phyloP scores from a whole-genome alignment of 2,329 filamentous ascomycete species.

The Saccharata proteae region DNA sequence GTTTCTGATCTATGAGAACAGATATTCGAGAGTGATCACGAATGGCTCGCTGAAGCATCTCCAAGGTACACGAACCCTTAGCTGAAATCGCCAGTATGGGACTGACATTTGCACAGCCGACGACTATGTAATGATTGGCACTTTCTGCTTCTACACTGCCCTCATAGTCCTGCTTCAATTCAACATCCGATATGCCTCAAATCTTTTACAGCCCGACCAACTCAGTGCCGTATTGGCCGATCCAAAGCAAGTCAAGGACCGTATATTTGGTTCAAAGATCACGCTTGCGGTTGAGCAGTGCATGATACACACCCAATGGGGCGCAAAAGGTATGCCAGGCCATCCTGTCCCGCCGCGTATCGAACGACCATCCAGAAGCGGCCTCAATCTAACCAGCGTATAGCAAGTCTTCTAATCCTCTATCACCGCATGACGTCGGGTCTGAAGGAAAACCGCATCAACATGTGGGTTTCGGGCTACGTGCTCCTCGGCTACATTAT shows the following conservation, averaged over 20 bases:
- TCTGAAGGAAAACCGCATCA: constrained; percentile 6
- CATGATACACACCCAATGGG: constrained; percentile 10
- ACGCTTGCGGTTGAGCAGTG: constrained; percentile 22
- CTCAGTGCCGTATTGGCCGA: constrained; percentile 8
- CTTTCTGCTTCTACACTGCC: constrained; percentile 9
- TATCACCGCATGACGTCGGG: constrained; percentile 8
- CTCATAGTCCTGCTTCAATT: constrained; percentile 11
- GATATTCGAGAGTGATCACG: constrained; percentile 9
- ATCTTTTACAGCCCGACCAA: constrained; percentile 8
- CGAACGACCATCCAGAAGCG: not conserved
- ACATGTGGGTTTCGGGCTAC: constrained; percentile 10
- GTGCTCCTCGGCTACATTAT: constrained; percentile 9
- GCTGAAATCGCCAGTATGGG: too few species aligned
- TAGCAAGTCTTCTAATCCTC: constrained; percentile 6
- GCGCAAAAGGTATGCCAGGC: constrained; percentile 5
- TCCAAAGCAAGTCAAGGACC: constrained; percentile 17
- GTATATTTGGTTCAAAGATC: constrained; percentile 25
- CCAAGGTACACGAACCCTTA: not conserved
- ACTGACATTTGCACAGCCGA: constrained; percentile 1
- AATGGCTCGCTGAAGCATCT: constrained; percentile 5
- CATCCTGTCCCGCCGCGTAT: not conserved
- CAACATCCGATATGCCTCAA: constrained; percentile 9
- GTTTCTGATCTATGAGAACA: not conserved
- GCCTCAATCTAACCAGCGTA: not conserved
- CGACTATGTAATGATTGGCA: constrained; percentile 10